These are phyloP conservation scores for Sclerotinia borealis DNA, from an alignment of 2,329 filamentous ascomycete species.

Conservation along the genomic window DNA sequence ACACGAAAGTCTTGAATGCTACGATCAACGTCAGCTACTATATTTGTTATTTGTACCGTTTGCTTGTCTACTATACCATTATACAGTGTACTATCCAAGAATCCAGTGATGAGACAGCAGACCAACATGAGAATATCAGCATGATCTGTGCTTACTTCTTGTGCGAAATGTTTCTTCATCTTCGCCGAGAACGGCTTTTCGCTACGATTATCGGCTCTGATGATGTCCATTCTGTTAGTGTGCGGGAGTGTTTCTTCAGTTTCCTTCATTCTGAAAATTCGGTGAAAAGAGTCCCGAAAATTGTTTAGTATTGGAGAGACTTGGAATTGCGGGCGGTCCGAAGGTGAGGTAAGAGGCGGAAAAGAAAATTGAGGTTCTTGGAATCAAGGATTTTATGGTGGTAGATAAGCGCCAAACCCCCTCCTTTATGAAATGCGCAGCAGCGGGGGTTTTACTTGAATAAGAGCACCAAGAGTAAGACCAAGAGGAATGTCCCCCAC, in stretches of 20 bases:
- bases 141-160: constrained; percentile 9
- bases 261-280: background rate
- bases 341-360: background rate
- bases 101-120: constrained; percentile 71
- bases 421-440: background rate
- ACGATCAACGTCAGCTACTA: constrained; percentile 2
- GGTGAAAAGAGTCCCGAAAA: background rate
- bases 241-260: background rate
- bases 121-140: constrained; percentile 42
- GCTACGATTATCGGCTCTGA: background rate
- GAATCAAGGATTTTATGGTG: background rate
- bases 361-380: background rate
- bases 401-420: constrained; percentile 3
- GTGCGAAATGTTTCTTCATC: background rate
- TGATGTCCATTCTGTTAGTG: background rate
- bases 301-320: background rate
- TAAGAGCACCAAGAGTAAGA: background rate
- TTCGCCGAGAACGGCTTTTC: background rate
- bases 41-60: background rate
- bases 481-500: background rate
- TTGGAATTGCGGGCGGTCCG: background rate
- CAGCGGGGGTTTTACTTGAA: background rate
- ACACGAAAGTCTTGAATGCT: constrained; percentile 15
- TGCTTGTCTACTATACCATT: constrained; percentile 6
- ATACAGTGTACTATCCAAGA: constrained; percentile 60